These are phyloP conservation scores for Triadica sebifera DNA, from an alignment of 345 rosid genomes.

Conservation along the genomic window DNA sequence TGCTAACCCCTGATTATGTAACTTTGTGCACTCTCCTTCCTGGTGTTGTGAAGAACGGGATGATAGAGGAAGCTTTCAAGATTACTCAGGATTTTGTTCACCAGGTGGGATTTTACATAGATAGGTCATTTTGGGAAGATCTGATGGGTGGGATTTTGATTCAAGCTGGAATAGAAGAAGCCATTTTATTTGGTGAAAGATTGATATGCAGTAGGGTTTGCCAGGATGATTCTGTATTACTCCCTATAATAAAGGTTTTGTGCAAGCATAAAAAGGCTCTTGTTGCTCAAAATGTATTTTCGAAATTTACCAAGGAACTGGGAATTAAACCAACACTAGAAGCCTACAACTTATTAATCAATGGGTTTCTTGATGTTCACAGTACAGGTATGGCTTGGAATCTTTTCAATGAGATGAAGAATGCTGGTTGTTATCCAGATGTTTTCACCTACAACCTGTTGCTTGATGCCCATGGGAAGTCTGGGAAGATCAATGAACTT, in stretches of 20 bases:
- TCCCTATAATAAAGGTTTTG: conserved; percentile 61
- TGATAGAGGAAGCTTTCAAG: conserved; percentile 62
- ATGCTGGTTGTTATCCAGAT: conserved; percentile 55
- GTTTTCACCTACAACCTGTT: conserved; percentile 68
- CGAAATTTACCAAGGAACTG: conserved; percentile 56
- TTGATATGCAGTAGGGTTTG: conserved; percentile 49
- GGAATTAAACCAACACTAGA: conserved; percentile 49
- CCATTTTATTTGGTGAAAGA: conserved; percentile 60
- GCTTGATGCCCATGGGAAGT: conserved; percentile 66
- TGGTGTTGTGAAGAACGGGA: conserved; percentile 62
- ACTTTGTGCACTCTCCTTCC: conserved; percentile 87
- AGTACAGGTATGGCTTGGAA: conserved; percentile 45
- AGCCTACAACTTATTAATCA: conserved; percentile 56
- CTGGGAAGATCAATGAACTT: conserved; percentile 51
- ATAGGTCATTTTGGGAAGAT: conserved; percentile 61
- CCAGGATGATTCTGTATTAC: conserved; percentile 53
- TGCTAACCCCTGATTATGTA: conserved; percentile 70
- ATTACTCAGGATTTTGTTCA: conserved; percentile 53
- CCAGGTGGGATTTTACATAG: conserved; percentile 26
- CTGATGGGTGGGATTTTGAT: conserved; percentile 62
- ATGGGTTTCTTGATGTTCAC: conserved; percentile 57
- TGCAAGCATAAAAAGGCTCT: conserved; percentile 54
- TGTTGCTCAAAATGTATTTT: conserved; percentile 49
- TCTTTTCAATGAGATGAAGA: conserved; percentile 60
- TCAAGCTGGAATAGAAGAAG: conserved; percentile 56